Base-by-base conservation (phyloP, 2,329 filamentous ascomycete genomes). In the Fusarium multiceps region DNA sequence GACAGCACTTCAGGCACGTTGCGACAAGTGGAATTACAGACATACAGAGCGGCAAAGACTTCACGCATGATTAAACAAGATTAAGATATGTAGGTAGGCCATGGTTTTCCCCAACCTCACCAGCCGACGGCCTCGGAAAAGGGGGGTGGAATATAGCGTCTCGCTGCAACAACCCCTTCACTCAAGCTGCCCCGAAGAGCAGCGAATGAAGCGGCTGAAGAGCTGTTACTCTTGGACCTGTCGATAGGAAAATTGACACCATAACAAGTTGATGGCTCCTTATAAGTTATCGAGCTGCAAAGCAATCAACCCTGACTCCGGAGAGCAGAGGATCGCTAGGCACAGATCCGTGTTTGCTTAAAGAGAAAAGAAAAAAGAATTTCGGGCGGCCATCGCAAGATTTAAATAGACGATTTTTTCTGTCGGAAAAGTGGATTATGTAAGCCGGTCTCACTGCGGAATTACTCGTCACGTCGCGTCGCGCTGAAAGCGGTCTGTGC, bases 21-120 rank as follows among this genome's bases (percentile, higher is more conserved):
- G 23, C 23, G 6, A 30, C 37, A 28, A 23, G 6, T 54, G 11
- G 11, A 40, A 53, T 41, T 20, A 23, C n/a, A 55, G 11, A 10
- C 54, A 49, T 13, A 9, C 40, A 40, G 7, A 53, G 7, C 49
- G 18, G 18, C 48, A 43, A 45, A 32, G 18, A 68, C 46, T 25
- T 25, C n/a, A 40, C 51, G 30, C 25, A 21, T 25, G 14, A 23
- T 47, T 47, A 34, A 32, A 50, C n/a, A 51, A 47, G 18, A 46
- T 32, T 30, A 65, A 57, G 60, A 72, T 54, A 90, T 93, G 89
- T 93, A 89, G 89, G 86, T 85, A 82, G 46, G 72, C 87, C 88
- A 95, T 94, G 93, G 92, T 95, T 95, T 88, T 90, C 92, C 92
- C 90, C 88, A 92, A 90, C 93, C 88, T 95, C 92, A 97, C 83